Evolutionary conservation across 805 yeast species (phyloP).

Genomic region (Wickerhamomyces chaumierensis): DNA sequence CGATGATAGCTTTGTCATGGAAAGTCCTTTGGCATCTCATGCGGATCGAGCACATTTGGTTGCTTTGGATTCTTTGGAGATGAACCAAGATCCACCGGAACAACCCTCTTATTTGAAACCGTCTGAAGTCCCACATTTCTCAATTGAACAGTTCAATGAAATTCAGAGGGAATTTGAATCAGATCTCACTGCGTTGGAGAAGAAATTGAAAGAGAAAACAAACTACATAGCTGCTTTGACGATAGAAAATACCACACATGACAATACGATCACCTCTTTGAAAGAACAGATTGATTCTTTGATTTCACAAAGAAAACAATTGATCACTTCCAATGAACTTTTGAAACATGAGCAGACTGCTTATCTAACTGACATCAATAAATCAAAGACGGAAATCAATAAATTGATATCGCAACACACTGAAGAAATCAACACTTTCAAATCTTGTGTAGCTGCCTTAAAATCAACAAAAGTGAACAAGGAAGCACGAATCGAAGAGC

Average conservation of each 20-base stretch:
- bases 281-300: conserved; percentile 12
- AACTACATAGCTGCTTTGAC: conserved; percentile 8
- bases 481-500: too few species aligned
- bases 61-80: conserved; percentile 3
- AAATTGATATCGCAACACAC: too few species aligned
- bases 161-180: conserved; percentile 16
- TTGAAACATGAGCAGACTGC: conserved; percentile 12
- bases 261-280: conserved; percentile 11
- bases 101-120: conserved; percentile 8
- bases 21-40: conserved; percentile 8
- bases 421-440: too few species aligned
- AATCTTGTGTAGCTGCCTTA: too few species aligned
- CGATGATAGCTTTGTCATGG: conserved; percentile 11
- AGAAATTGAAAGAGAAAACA: conserved; percentile 12
- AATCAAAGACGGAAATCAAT: conserved; percentile 6
- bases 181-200: conserved; percentile 13
- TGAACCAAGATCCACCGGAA: conserved; percentile 3
- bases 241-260: conserved; percentile 5
- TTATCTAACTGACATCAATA: conserved; percentile 10
- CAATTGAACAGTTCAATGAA: conserved; percentile 18
- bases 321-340: conserved; percentile 10
- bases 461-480: too few species aligned
- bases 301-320: conserved; percentile 10
- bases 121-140: conserved; percentile 17
- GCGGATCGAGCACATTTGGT: neutral